Percentiles rank a stretch among this genome's conserved stretches.
These are phyloP conservation scores for Tolypocladium guangdongense DNA, from an alignment of 2,329 filamentous ascomycete genomes.

Conservation along the genomic window DNA sequence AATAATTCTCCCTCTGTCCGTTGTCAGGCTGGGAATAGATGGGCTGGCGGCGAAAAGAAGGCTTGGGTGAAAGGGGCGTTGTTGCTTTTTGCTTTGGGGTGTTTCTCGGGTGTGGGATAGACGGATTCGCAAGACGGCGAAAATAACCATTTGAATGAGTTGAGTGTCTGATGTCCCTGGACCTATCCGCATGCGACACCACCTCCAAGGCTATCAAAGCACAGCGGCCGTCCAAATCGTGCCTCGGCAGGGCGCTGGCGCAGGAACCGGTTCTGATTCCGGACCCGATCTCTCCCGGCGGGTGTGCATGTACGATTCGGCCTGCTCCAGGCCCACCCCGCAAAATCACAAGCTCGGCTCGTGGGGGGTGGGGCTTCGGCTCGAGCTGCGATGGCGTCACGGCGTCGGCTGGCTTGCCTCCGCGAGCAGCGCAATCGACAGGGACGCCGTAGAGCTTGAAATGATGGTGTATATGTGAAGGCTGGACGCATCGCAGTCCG, in stretches of 20 bases:
- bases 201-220: too few relatives aligned
- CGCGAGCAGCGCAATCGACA: too few relatives aligned
- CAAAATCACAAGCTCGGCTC: background rate
- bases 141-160: background rate
- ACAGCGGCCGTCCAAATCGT: background rate
- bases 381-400: background rate
- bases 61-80: too few relatives aligned
- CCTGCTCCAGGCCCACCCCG: background rate
- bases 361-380: background rate
- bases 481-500: too few relatives aligned
- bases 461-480: too few relatives aligned
- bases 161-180: background rate
- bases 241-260: too few relatives aligned
- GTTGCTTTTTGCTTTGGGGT: background rate
- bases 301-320: too few relatives aligned
- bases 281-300: too few relatives aligned
- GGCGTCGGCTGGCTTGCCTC: background rate
- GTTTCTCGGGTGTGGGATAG: background rate
- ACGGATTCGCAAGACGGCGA: background rate
- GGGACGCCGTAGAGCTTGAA: too few relatives aligned
- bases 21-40: background rate
- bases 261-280: background rate
- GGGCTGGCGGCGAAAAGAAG: background rate
- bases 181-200: too few relatives aligned
- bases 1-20: too few relatives aligned